These are phyloP conservation scores for Aspergillus alliaceus DNA, from an alignment of 2,329 filamentous ascomycete species.

Conservation along the genomic window DNA sequence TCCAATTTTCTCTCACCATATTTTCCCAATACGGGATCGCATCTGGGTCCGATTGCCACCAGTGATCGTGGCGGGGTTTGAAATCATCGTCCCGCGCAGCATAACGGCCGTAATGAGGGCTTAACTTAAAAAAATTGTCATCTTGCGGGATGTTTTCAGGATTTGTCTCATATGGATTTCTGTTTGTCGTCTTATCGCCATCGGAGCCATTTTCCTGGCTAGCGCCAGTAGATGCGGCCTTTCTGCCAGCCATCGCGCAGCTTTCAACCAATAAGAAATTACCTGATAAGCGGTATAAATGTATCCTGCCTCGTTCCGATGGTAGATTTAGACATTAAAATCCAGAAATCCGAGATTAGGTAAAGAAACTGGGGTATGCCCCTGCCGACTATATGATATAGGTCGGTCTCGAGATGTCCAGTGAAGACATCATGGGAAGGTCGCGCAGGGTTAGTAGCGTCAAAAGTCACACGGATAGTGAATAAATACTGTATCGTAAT, in stretches of 20 bases:
- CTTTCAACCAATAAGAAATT: not conserved
- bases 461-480: not conserved
- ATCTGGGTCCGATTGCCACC: conserved; percentile 32
- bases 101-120: conserved; percentile 37
- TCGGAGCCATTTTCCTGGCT: conserved; percentile 24
- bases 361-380: not conserved
- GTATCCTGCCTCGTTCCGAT: not conserved
- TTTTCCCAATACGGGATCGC: conserved; percentile 37
- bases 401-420: conserved; percentile 6
- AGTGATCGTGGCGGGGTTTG: conserved; percentile 32
- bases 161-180: conserved; percentile 38
- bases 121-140: conserved; percentile 35
- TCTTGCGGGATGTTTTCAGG: conserved; percentile 30
- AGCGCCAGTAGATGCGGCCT: conserved; percentile 17
- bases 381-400: conserved; percentile 8
- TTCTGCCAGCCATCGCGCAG: conserved; percentile 22
- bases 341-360: not conserved
- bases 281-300: not conserved
- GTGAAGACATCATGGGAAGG: conserved; percentile 13
- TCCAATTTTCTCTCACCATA: conserved; percentile 32
- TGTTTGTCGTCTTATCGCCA: conserved; percentile 9
- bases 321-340: not conserved
- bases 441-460: not conserved
- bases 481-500: not conserved
- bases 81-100: conserved; percentile 35